Evolutionary conservation across 164 flowering plant genomes (phyloP), one percentile per base, ranked within the genome.

Genomic region (Houttuynia cordata): DNA sequence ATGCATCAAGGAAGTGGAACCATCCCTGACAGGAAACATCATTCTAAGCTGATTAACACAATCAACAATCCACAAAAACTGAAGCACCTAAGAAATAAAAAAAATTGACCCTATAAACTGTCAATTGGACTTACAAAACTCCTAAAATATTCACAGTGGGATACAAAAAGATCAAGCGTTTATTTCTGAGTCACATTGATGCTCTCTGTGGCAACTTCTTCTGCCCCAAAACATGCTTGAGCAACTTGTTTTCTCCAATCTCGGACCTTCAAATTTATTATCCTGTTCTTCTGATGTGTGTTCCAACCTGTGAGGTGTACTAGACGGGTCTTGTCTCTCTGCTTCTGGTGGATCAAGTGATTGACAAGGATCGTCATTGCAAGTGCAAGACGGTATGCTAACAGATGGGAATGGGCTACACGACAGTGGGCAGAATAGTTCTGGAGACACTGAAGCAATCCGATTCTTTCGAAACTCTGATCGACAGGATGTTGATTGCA

Each of bases 191-290:
- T 89, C 84, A 73, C 98, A 92, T 62, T 83, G 96, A 62, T 90
- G 84, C 77, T 90, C 99, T 73, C 97, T 77, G 74, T 94, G 90
- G 76, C 92, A 90, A 78, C 96, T 90, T 78, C 97, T 86, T 74
- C 96, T 73, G 57, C 83, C 77, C 97, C 96, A 88, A 61, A 90
- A 86, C 83, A 90, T 90, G 71, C 81, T 81, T 12, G 99, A 80
- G 62, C 99, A 93, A 24, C 76, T 88, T 22, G 91, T 81, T 72
- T 76, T 88, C 60, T 70, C 95, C 24, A 86, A 65, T 68, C 87
- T 78, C 8, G 86, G 68, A 39, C 80, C 86, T 52, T 79, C 87
- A 23, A 78, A 41, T 76, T 86, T 86, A 53, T 18, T 24, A 14
- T 77, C 87, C 62, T 77, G 79, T 17, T 80, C 89, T 4, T 56